Base-by-base conservation (phyloP, 495 filamentous ascomycete species). In the Darksidea phi region DNA sequence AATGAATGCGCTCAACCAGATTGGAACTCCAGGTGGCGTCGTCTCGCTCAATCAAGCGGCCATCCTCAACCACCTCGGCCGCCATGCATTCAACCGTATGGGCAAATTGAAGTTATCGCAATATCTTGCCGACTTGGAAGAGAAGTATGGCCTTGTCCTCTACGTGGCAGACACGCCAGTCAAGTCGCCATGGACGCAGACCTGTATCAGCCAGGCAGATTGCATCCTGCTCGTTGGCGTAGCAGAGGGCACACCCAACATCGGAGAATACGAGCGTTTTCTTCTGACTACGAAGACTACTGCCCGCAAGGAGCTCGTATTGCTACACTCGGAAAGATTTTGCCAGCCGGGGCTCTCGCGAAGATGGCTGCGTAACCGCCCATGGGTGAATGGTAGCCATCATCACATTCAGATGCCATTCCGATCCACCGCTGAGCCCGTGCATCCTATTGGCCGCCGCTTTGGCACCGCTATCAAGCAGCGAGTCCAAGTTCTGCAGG, bases 381-480 rank as follows among this genome's bases (percentile, higher is more conserved):
- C 95, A 55, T 98, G 94, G 94, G 90, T 98, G 67, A 98, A 97
- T 67, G 94, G 94, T n/a, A 90, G 94, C 38, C 95, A 98, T 72
- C 93, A 96, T 70, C 94, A 98, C 67, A 88, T 98, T 23, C 94
- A 98, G 70, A 97, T 98, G 94, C 80, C 88, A 0, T 95, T 92
- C 74, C 85, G 86, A 36, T 81, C 86, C n/a, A 85, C 86, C 25
- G 75, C 86, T 5, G 86, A 93, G 62, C 86, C 90, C 17, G 84
- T 89, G 0, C 86, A 95, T 64, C 83, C 89, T 0, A 88, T 87
- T 21, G 78, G 81, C 7, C 90, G 88, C 61, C 86, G 88, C 21
- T 88, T 91, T 46, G 90, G 90, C 0, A 86, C 85, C n/a, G 90
- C 86, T 1, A 72, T 98, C 36, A 97, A 96, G 67, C 89, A 97